phyloP scores from a whole-genome alignment of 225 moss, liverwort and hornwort genomes.

The Sphagnum contortum region DNA sequence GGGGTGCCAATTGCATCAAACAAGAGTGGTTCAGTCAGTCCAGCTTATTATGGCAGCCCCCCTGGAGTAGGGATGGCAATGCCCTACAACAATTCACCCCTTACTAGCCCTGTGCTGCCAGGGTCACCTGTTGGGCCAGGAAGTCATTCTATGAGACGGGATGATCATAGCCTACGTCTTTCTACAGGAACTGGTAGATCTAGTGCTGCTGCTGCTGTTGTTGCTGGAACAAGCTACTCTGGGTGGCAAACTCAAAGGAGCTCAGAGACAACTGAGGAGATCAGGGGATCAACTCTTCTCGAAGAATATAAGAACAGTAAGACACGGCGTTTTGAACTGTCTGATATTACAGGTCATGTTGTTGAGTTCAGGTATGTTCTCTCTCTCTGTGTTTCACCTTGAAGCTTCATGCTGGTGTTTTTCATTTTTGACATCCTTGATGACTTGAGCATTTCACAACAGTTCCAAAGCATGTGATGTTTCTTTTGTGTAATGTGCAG shows the following conservation, averaged over 20 bases:
- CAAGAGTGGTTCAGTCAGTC: constrained; percentile 96
- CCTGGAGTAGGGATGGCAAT: constrained; percentile 78
- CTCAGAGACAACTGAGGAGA: constrained; percentile 68
- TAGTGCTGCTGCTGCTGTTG: constrained; percentile 37
- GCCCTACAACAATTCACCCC: constrained; percentile 73
- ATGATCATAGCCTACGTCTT: constrained; percentile 64
- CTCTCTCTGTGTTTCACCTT: neutral
- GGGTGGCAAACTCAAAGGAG: constrained; percentile 80
- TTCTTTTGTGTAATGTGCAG: constrained; percentile 23
- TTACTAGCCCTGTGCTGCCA: constrained; percentile 87
- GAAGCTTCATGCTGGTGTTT: no score
- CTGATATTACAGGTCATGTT: constrained; percentile 85
- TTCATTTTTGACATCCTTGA: no score
- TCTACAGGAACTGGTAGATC: constrained; percentile 57
- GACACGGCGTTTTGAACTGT: constrained; percentile 87
- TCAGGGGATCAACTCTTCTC: constrained; percentile 61
- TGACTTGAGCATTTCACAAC: no score
- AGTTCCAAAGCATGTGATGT: no score
- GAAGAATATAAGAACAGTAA: constrained; percentile 98
- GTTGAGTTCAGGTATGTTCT: constrained; percentile 80
- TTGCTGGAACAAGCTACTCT: constrained; percentile 21
- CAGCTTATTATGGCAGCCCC: constrained; percentile 92
- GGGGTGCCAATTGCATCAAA: constrained; percentile 65
- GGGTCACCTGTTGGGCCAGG: constrained; percentile 86
- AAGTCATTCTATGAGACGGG: constrained; percentile 51